These are phyloP conservation scores for Phoma sp. DNA, from an alignment of 2,329 filamentous ascomycete genomes.

Conservation along the genomic window DNA sequence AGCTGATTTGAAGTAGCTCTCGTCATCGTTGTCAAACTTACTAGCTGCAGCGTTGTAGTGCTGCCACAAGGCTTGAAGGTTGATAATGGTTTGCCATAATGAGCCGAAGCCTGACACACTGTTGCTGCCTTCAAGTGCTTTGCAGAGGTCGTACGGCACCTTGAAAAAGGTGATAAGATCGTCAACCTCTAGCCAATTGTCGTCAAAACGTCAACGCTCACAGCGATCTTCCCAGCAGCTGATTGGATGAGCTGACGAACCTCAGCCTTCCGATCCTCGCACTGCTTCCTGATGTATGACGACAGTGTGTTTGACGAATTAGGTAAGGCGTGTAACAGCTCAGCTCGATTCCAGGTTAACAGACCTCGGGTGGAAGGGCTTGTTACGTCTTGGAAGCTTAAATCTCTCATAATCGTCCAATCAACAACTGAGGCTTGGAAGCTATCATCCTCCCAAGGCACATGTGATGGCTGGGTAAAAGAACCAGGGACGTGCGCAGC, in stretches of 20 bases:
- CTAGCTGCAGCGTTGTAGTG: neutral
- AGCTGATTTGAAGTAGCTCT: neutral
- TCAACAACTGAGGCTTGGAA: neutral
- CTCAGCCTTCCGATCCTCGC: neutral
- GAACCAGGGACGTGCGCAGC: neutral
- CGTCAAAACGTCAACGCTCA: neutral
- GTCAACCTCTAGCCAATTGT: neutral
- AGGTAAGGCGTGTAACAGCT: neutral
- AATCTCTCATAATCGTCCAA: neutral
- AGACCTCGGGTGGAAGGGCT: neutral
- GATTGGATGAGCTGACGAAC: neutral
- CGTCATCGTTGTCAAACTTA: neutral
- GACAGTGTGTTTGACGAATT: neutral
- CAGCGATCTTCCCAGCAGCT: neutral
- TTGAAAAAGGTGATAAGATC: slow-evolving; percentile 9
- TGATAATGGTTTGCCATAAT: neutral
- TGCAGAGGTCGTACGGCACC: neutral
- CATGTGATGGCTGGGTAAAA: neutral
- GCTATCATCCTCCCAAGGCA: neutral
- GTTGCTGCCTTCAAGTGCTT: neutral
- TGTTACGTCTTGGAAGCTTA: neutral
- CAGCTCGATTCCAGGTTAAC: neutral
- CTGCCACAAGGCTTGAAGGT: neutral
- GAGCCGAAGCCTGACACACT: neutral
- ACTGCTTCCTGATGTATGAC: neutral